Conservation (phyloP, 176 grass and related monocot species). For the Ananas comosus region DNA sequence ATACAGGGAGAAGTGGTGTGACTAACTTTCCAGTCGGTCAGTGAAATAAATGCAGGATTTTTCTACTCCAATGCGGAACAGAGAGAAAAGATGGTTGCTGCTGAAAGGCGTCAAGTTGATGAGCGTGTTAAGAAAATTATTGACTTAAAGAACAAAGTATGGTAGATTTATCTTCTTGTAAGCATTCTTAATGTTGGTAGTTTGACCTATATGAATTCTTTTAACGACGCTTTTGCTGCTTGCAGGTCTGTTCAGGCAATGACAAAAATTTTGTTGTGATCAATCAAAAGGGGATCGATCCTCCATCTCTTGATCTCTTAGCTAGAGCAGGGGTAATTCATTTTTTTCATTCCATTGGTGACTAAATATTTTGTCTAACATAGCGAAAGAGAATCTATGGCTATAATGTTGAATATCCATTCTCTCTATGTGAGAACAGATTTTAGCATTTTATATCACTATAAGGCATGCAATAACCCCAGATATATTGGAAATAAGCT, state of each 20-base stretch:
- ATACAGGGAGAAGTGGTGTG: neutral
- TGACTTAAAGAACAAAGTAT: conserved; percentile 89
- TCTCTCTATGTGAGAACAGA: too few species aligned
- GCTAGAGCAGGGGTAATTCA: conserved; percentile 84
- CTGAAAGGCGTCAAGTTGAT: conserved; percentile 92
- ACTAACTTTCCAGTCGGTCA: conserved; percentile 33
- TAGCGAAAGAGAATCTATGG: neutral
- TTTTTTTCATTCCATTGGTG: neutral
- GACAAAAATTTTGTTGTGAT: conserved; percentile 96
- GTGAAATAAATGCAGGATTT: conserved; percentile 99
- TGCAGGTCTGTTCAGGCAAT: conserved; percentile 60
- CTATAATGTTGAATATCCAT: too few species aligned
- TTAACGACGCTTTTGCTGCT: conserved; percentile 1
- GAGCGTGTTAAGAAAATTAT: conserved; percentile 90
- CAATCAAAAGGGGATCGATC: conserved; percentile 98
- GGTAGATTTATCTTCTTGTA: neutral
- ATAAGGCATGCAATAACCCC: too few species aligned
- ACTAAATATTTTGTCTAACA: neutral
- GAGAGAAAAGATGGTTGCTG: conserved; percentile 97
- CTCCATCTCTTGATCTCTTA: conserved; percentile 91
- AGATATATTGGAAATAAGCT: too few species aligned
- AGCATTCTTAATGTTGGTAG: neutral
- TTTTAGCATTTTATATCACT: too few species aligned
- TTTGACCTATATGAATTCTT: neutral
- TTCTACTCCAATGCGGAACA: conserved; percentile 96